Base-by-base conservation (phyloP, 768 basidiomycete genomes). In the Cystobasidium onofrii region DNA sequence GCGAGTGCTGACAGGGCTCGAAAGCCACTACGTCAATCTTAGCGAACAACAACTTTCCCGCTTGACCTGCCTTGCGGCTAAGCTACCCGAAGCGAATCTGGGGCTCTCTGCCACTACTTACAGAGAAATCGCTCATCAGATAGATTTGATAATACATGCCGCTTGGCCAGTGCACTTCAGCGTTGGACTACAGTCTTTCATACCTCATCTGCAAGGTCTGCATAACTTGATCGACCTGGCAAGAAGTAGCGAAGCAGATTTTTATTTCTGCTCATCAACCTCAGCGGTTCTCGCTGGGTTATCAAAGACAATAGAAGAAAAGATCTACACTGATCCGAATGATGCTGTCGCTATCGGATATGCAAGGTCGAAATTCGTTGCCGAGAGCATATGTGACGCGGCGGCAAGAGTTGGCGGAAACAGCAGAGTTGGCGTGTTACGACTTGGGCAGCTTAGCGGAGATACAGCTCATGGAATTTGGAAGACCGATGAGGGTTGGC, bases 401-500 rank as follows among this genome's bases (percentile, higher is more conserved):
- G 80, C 80, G 0, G 34, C 54, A 41, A 69, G 78, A 39, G 50
- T 63, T 4, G 54, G 18, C 4, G 60, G 12, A 20, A n/a, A 75
- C 23, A 31, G 69, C 18, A 65, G n/a, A 62, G 66, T 61, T 72
- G 76, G 29, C 1, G 75, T 81, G 0, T 36, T 79, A 25, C 69
- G 81, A 10, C 74, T 81, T 7, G 81, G 81, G 1, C 81, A 81
- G 69, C 73, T 81, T 10, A 80, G 80, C 50, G 81, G 81, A 13
- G 80, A 81, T 75, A 79, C 79, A 0, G 64, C 61, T 23, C 39
- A 44, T 7, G 80, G 81, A 18, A 70, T 76, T 36, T 81, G 81
- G 81, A 81, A 81, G 64, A 78, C 80, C 63, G 78, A 76, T n/a
- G 81, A 81, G 69, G 81, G 80, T 1, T 81, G 80, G 80, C 80